phyloP scores from a whole-genome alignment of 371 early-diverging fungal species.

The Mucor sp. region DNA sequence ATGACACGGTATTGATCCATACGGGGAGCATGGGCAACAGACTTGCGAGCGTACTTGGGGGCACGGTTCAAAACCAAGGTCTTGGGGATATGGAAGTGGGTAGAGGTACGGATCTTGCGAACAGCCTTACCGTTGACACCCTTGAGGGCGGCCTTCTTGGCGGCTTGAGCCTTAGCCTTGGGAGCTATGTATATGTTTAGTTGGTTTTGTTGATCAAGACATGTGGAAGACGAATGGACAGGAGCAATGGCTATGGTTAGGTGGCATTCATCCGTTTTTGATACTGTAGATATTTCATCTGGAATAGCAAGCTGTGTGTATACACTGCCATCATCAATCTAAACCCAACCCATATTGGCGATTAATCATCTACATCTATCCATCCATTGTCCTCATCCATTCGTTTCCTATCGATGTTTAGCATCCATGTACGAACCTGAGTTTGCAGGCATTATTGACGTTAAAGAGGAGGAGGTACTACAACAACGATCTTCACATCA shows the following conservation, averaged over 20 bases:
- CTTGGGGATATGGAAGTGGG: constrained; percentile 93
- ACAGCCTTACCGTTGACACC: constrained; percentile 77
- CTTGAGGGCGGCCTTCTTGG: constrained; percentile 90
- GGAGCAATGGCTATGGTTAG: neutral
- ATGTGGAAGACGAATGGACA: neutral
- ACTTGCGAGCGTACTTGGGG: constrained; percentile 92
- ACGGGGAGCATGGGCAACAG: constrained; percentile 73
- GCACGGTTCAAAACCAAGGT: constrained; percentile 83
- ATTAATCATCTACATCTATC: constrained; percentile 9
- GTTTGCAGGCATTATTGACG: constrained; percentile 32
- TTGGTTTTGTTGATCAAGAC: neutral
- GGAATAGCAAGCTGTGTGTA: neutral
- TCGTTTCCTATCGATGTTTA: constrained; percentile 4
- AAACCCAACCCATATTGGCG: constrained; percentile 3
- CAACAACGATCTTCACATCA: constrained; percentile 1
- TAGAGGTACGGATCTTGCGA: constrained; percentile 86
- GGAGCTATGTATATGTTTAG: constrained; percentile 29
- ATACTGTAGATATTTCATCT: neutral
- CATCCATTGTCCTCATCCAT: constrained; percentile 20
- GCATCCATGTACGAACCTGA: constrained; percentile 18
- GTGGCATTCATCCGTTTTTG: neutral
- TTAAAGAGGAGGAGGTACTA: constrained; percentile 24
- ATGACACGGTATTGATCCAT: constrained; percentile 89
- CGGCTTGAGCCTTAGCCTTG: constrained; percentile 65
- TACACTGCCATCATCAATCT: neutral